These are phyloP conservation scores for Coemansia erecta DNA, from an alignment of 192 early-diverging fungal species.

Conservation along the genomic window DNA sequence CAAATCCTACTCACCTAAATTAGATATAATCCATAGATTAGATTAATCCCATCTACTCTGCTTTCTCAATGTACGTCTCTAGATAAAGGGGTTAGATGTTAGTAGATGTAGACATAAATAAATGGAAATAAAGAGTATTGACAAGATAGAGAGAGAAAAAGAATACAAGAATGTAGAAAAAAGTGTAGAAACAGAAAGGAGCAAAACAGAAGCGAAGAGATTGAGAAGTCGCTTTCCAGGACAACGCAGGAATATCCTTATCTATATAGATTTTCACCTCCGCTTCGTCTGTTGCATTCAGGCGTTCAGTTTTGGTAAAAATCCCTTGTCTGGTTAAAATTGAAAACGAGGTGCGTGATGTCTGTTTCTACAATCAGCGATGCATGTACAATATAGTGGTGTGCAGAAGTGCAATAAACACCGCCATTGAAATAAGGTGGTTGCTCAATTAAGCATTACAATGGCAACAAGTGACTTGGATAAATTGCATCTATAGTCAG, in stretches of 20 bases:
- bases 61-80: no score
- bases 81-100: no score
- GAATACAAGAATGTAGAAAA: background rate
- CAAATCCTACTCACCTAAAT: no score
- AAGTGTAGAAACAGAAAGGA: background rate
- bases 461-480: background rate
- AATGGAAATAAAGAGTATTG: background rate
- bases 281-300: no score
- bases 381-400: slow-evolving; percentile 1
- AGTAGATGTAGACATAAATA: background rate
- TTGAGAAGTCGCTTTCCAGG: background rate
- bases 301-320: background rate
- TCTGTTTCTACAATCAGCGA: slow-evolving; percentile 6
- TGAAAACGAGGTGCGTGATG: background rate
- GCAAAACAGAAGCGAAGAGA: background rate
- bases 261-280: slow-evolving; percentile 1
- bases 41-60: no score
- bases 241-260: background rate
- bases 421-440: background rate
- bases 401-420: background rate
- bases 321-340: background rate
- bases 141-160: background rate
- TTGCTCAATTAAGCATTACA: background rate
- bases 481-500: background rate
- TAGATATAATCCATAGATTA: no score